phyloP scores from a whole-genome alignment of 306 rosid genomes.

The Rubus idaeus region DNA sequence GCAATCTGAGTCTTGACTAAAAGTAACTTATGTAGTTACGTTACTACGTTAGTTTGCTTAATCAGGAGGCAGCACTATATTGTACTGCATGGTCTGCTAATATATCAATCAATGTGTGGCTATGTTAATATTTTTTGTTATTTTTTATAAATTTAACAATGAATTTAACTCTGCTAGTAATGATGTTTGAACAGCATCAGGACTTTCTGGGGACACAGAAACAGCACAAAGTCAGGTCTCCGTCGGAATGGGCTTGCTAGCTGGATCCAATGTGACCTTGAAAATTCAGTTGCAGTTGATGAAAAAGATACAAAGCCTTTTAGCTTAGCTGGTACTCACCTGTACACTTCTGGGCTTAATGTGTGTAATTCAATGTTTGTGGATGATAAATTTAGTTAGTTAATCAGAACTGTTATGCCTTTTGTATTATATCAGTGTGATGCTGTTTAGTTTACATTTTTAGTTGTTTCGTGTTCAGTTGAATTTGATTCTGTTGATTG shows the following conservation, averaged over 20 bases:
- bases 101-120: background rate
- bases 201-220: slow-evolving; percentile 61
- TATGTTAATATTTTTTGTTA: background rate
- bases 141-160: background rate
- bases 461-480: background rate
- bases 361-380: background rate
- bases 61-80: background rate
- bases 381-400: background rate
- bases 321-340: slow-evolving; percentile 47
- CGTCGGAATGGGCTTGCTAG: slow-evolving; percentile 77
- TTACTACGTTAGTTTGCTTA: background rate
- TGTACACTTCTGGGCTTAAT: background rate
- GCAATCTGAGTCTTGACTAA: background rate
- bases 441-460: background rate
- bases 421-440: background rate
- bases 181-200: slow-evolving; percentile 45
- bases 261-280: slow-evolving; percentile 74
- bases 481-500: background rate
- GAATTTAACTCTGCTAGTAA: background rate
- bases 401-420: background rate
- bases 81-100: background rate
- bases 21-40: background rate
- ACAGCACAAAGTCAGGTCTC: slow-evolving; percentile 71
- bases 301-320: slow-evolving; percentile 48
- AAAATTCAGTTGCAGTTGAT: slow-evolving; percentile 54